phyloP scores from a whole-genome alignment of 2,329 filamentous ascomycete species.

The Aspergillus niger region DNA sequence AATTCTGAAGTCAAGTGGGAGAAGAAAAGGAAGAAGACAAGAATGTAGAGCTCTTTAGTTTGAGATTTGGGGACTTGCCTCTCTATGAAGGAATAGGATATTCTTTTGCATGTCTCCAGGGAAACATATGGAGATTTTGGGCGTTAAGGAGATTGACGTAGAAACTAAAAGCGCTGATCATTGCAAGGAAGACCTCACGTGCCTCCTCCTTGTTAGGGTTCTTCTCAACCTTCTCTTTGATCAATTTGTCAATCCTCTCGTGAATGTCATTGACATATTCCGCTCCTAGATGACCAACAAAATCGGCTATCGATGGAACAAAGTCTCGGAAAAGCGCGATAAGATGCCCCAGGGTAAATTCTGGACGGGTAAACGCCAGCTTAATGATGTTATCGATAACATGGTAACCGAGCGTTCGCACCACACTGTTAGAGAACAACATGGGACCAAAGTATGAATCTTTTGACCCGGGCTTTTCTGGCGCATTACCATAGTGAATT shows the following conservation, averaged over 20 bases:
- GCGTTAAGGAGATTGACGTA: slow-evolving; percentile 21
- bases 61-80: no score
- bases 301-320: slow-evolving; percentile 10
- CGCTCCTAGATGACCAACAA: slow-evolving; percentile 14
- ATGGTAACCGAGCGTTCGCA: slow-evolving; percentile 16
- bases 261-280: slow-evolving; percentile 7
- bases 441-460: slow-evolving; percentile 17
- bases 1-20: no score
- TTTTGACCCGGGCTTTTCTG: slow-evolving; percentile 13
- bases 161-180: slow-evolving; percentile 17
- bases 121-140: slow-evolving; percentile 18
- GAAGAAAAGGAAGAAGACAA: no score
- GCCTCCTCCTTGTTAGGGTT: slow-evolving; percentile 11
- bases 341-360: slow-evolving; percentile 16
- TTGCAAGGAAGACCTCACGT: slow-evolving; percentile 17
- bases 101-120: slow-evolving; percentile 16
- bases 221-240: slow-evolving; percentile 4
- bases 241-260: slow-evolving; percentile 1
- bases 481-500: slow-evolving; percentile 7
- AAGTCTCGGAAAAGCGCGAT: slow-evolving; percentile 15
- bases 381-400: slow-evolving; percentile 18
- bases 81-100: not conserved
- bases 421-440: slow-evolving; percentile 15
- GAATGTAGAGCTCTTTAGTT: no score
- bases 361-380: slow-evolving; percentile 9